phyloP scores from a whole-genome alignment of 225 moss, liverwort and hornwort genomes.

The Polytrichum commune region DNA sequence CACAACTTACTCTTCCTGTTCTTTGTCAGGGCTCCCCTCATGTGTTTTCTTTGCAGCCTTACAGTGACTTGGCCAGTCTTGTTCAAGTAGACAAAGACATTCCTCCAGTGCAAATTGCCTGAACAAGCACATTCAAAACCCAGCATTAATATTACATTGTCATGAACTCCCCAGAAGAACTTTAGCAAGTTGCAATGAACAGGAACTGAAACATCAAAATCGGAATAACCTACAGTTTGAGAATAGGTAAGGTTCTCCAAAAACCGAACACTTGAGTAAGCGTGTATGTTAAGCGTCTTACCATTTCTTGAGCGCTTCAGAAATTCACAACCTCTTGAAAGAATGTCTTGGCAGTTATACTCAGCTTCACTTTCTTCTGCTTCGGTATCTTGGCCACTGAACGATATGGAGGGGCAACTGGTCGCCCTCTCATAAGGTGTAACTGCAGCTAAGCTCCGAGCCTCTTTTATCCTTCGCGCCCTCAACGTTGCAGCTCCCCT shows the following conservation, averaged over 20 bases:
- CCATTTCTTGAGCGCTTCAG: slow-evolving; percentile 51
- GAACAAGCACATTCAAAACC: slow-evolving; percentile 1
- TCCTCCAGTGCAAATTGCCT: slow-evolving; percentile 73
- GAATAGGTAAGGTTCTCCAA: too few species aligned
- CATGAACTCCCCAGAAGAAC: too few species aligned
- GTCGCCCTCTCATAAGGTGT: slow-evolving; percentile 52
- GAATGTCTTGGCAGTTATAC: slow-evolving; percentile 50
- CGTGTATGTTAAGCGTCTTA: neutral
- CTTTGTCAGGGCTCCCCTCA: slow-evolving; percentile 66
- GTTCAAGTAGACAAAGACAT: slow-evolving; percentile 59
- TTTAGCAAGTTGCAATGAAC: too few species aligned
- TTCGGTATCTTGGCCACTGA: slow-evolving; percentile 28
- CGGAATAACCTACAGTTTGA: too few species aligned
- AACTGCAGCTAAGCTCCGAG: slow-evolving; percentile 44
- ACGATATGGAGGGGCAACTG: slow-evolving; percentile 24
- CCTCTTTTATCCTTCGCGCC: slow-evolving; percentile 51
- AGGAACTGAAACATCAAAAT: too few species aligned
- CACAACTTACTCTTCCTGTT: slow-evolving; percentile 58
- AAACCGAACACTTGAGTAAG: too few species aligned
- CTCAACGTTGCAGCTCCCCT: slow-evolving; percentile 59
- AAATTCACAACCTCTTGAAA: slow-evolving; percentile 48
- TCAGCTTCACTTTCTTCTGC: slow-evolving; percentile 54
- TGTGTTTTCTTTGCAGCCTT: slow-evolving; percentile 67
- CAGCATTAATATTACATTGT: too few species aligned
- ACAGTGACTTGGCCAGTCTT: slow-evolving; percentile 66